Evolutionary conservation across 306 rosid genomes (phyloP).

Genomic region (Medicago arabica): DNA sequence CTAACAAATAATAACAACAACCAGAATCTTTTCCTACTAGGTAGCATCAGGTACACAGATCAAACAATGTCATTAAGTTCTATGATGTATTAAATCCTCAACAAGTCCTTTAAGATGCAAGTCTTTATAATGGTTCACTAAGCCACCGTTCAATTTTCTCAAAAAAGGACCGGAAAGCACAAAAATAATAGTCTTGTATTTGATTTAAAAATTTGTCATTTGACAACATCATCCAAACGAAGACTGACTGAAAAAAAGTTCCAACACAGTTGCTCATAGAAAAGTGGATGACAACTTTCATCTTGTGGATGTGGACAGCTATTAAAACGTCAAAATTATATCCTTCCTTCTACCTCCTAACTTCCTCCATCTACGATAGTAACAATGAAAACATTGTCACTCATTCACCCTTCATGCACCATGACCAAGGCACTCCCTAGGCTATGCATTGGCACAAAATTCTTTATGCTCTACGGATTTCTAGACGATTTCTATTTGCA

Average conservation of each 20-base stretch:
- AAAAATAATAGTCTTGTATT: not conserved
- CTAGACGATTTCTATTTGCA: not conserved
- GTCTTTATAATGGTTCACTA: not conserved
- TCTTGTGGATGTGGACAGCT: not conserved
- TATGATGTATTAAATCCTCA: constrained; percentile 9
- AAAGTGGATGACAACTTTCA: not conserved
- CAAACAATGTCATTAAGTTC: constrained; percentile 19
- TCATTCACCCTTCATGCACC: too few species aligned
- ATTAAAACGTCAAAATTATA: not conserved
- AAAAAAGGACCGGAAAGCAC: not conserved
- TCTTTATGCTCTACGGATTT: not conserved
- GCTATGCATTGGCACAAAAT: not conserved
- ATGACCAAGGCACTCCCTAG: too few species aligned
- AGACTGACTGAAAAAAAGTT: not conserved
- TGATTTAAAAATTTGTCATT: not conserved
- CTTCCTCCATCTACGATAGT: not conserved
- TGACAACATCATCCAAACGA: not conserved
- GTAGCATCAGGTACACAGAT: not conserved
- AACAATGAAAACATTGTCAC: not conserved
- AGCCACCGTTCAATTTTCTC: not conserved
- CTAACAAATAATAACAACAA: not conserved
- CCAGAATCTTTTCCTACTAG: constrained; percentile 13
- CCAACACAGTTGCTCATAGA: not conserved
- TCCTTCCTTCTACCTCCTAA: not conserved
- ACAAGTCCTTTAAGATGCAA: not conserved